phyloP scores from a whole-genome alignment of 2,329 filamentous ascomycete genomes.

The Colletotrichum orchidophilum region DNA sequence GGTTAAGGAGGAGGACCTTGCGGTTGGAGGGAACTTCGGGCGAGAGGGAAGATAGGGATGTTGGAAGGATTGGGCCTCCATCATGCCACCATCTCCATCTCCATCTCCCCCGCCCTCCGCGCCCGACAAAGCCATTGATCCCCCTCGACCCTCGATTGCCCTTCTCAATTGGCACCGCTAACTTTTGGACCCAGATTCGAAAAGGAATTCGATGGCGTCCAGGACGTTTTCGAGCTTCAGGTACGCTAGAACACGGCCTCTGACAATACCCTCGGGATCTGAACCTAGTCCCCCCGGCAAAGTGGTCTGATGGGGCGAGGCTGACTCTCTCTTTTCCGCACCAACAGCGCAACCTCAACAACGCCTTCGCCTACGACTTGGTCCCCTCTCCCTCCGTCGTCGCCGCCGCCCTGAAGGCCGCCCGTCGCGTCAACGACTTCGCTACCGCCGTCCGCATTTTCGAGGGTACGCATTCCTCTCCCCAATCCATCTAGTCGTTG shows the following conservation, averaged over 20 bases:
- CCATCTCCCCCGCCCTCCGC: background rate
- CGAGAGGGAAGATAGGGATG: slow-evolving; percentile 26
- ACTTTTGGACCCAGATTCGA: slow-evolving; percentile 76
- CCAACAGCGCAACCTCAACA: slow-evolving; percentile 90
- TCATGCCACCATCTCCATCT: slow-evolving; percentile 7
- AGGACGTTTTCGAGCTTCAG: slow-evolving; percentile 99
- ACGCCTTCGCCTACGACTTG: slow-evolving; percentile 99
- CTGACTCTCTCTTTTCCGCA: slow-evolving; percentile 21
- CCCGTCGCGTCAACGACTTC: slow-evolving; percentile 96
- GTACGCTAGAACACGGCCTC: slow-evolving; percentile 64
- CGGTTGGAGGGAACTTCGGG: background rate
- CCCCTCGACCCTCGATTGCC: background rate
- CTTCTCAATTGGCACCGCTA: slow-evolving; percentile 7
- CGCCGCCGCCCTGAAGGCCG: slow-evolving; percentile 90
- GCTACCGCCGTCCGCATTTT: slow-evolving; percentile 98
- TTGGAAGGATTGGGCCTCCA: background rate
- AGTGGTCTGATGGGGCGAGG: slow-evolving; percentile 36
- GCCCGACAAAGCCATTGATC: slow-evolving; percentile 22
- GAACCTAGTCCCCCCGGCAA: slow-evolving; percentile 22
- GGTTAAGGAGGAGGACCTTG: too few species aligned
- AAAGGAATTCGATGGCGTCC: slow-evolving; percentile 97
- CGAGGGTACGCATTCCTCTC: slow-evolving; percentile 75
- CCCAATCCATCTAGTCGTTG: background rate
- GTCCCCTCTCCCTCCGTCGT: slow-evolving; percentile 94
- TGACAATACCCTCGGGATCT: slow-evolving; percentile 19